phyloP scores from a whole-genome alignment of 176 grass and related monocot species.

The Carex parvula region DNA sequence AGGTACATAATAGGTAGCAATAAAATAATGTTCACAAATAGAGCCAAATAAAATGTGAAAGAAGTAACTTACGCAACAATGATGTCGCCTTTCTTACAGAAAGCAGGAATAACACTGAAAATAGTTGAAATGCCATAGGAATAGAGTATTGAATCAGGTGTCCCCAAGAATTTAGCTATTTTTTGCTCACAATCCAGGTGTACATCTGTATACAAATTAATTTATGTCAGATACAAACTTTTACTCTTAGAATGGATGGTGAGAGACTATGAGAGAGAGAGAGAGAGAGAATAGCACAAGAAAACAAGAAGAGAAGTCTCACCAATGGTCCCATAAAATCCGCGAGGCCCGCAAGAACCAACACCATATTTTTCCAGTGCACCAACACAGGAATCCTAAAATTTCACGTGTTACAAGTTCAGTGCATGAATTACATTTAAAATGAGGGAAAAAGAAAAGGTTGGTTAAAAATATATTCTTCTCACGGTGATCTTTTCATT shows the following conservation, averaged over 20 bases:
- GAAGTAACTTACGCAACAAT: slow-evolving; percentile 77
- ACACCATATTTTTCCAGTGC: slow-evolving; percentile 97
- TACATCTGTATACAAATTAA: slow-evolving; percentile 64
- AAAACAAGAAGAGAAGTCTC: slow-evolving; percentile 13
- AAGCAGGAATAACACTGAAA: slow-evolving; percentile 96
- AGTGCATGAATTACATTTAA: slow-evolving; percentile 8
- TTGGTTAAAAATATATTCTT: slow-evolving; percentile 23
- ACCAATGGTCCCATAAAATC: slow-evolving; percentile 98
- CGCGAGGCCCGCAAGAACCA: slow-evolving; percentile 89
- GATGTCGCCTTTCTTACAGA: slow-evolving; percentile 97
- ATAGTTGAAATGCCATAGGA: slow-evolving; percentile 96
- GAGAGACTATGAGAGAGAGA: slow-evolving; percentile 18
- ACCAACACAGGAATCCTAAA: slow-evolving; percentile 74
- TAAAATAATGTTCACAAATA: neutral
- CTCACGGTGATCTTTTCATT: slow-evolving; percentile 88
- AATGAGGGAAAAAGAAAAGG: slow-evolving; percentile 8
- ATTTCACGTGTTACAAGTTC: slow-evolving; percentile 22
- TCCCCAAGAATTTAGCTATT: slow-evolving; percentile 82
- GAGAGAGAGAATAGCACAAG: slow-evolving; percentile 11
- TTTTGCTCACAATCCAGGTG: slow-evolving; percentile 90
- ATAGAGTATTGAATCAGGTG: slow-evolving; percentile 85
- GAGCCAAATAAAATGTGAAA: neutral
- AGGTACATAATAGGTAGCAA: neutral
- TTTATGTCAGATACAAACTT: slow-evolving; percentile 25
- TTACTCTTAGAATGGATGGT: neutral